Base-by-base conservation (phyloP, 495 filamentous ascomycete genomes). In the Hypomontagnella monticulosa region DNA sequence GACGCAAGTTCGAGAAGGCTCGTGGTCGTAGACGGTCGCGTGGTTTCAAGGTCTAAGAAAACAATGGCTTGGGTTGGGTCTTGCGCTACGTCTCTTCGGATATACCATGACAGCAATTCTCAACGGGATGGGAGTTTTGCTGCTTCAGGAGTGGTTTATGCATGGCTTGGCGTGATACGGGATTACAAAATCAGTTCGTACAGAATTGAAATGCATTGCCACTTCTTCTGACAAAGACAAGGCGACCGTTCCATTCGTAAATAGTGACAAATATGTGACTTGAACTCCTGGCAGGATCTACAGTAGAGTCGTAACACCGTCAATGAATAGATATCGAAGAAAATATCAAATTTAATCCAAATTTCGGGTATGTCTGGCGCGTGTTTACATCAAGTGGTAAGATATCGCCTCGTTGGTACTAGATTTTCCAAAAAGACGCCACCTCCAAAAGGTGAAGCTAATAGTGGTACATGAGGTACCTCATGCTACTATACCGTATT, bases 1-100 rank as follows among this genome's bases (percentile, higher is more conserved):
- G 96, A 73, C 90, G 96, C 79, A 99, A 99, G 86, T 99, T 98
- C 84, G 95, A 99, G 88, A 84, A 87, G 55, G 95, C 94, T 76
- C 93, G 95, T 93, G 95, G 95, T 76, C 92, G 95, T 79, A 94
- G 95, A 85, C 85, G 92, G 78, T 97, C 93, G 70, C 83, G 88
- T 67, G 95, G 96, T 85, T 99, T 98, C 91, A 99, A 99, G 91
- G 95, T 99, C 76, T 99, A 94, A 85, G 70, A 51, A 49, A 70
- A 66, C 61, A 66, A 70, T 66, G 72, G 69, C 37, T 57, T 63
- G 69, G 61, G 66, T 70, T 68, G 19, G 49, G 60, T 61, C 62
- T 63, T 73, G 63, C 63, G 69, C 73, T 56, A 36, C 57, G 67
- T 73, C 65, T 71, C 62, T 70, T 71, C 67, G 49, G 50, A 55